These are phyloP conservation scores for Komagataella populi DNA, from an alignment of 805 yeast species.

Conservation along the genomic window DNA sequence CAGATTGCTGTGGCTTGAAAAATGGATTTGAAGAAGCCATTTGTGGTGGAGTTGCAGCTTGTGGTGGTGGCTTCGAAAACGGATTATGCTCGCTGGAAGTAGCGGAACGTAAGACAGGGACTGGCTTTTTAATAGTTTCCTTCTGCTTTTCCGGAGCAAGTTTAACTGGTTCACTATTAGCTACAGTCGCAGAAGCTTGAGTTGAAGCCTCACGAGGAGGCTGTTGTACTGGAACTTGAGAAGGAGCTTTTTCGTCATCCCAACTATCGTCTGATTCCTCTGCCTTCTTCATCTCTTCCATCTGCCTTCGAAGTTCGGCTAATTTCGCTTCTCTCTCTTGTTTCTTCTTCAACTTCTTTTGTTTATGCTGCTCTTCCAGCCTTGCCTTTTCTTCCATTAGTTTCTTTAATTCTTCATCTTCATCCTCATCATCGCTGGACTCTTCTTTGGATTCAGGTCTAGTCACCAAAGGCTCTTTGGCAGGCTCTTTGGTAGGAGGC, in stretches of 20 bases:
- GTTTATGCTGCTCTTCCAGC: conserved; percentile 24
- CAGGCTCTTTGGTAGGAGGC: conserved; percentile 1
- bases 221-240: neutral
- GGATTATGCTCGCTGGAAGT: conserved; percentile 9
- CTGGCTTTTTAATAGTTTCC: neutral
- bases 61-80: conserved; percentile 6
- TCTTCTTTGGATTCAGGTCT: conserved; percentile 4
- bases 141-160: neutral
- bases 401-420: conserved; percentile 30
- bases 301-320: conserved; percentile 43
- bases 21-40: conserved; percentile 36
- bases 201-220: conserved; percentile 3
- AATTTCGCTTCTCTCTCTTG: conserved; percentile 46
- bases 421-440: conserved; percentile 21
- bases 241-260: conserved; percentile 4
- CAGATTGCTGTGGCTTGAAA: conserved; percentile 31
- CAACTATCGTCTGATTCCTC: conserved; percentile 20
- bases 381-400: conserved; percentile 33
- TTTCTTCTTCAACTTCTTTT: conserved; percentile 30
- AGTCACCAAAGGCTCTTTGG: conserved; percentile 2
- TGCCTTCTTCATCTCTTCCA: conserved; percentile 34
- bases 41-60: neutral
- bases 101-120: neutral
- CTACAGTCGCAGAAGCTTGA: conserved; percentile 4
- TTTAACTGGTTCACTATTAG: conserved; percentile 2